Base-by-base conservation (phyloP, 495 filamentous ascomycete genomes). In the Aspergillus heteromorphus region DNA sequence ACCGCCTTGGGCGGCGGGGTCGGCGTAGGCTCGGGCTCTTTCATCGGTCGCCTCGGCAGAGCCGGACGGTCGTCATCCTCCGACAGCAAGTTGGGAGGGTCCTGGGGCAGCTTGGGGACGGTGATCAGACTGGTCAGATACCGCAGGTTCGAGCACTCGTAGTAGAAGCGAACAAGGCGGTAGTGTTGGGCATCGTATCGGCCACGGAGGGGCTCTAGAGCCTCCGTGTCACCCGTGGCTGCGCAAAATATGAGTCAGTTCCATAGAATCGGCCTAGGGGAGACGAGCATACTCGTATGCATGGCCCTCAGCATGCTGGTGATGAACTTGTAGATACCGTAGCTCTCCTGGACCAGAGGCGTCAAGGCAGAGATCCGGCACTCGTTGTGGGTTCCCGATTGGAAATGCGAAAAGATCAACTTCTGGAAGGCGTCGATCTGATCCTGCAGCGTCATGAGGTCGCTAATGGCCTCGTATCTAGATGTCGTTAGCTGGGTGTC, bases 381-480 rank as follows among this genome's bases (percentile, higher is more conserved):
- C 69, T 98, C 93, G 63, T 97, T 98, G 69, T 97, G 92, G 25
- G 85, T 85, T 17, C 89, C 87, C 51, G 84, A 80, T 60, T 91
- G 84, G 73, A 98, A 97, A 68, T 97, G 90, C 20, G 95, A 91
- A 71, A 96, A 98, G 53, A 97, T 90, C 47, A 98, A 78, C 74
- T 97, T 98, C 72, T 98, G 93, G 74, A 98, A 97, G 54, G 86
- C 82, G 70, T 98, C 95, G 45, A 98, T 97, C 74, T 95, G 91
- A 71, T 98, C 95, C 67, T 98, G 93, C 45, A 98, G 79, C 13
- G 83, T 85, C 95, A 97, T 97, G 30, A 98, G 80, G 68, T 98
- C 95, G 63, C 84, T 87, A 53, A 97, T 97, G 2, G 93, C 96
- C 71, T 97, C 93, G 65, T 97, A 98, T 29, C 84, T 87, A 60